phyloP scores from a whole-genome alignment of 441 rosid species.

The Adansonia grandidieri region DNA sequence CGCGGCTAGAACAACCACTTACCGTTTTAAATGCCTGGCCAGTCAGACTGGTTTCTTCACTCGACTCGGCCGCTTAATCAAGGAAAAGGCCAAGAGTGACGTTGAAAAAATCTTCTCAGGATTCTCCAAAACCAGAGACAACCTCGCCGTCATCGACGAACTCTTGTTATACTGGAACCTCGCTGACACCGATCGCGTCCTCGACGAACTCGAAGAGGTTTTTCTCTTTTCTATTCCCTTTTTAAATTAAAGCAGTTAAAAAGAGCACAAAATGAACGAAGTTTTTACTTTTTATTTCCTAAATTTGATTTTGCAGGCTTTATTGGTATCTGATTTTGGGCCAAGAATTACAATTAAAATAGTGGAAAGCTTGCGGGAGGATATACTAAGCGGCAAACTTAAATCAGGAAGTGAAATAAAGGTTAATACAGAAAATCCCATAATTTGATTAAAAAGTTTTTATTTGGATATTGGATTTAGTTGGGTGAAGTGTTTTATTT shows the following conservation, averaged over 20 bases:
- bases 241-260: background rate
- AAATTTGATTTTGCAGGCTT: slow-evolving; percentile 47
- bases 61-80: slow-evolving; percentile 80
- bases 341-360: slow-evolving; percentile 85
- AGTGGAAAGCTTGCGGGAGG: slow-evolving; percentile 82
- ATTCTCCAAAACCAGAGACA: slow-evolving; percentile 88
- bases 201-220: slow-evolving; percentile 95
- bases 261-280: background rate
- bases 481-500: background rate
- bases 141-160: slow-evolving; percentile 88
- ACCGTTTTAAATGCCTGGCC: slow-evolving; percentile 62
- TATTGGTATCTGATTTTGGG: slow-evolving; percentile 91
- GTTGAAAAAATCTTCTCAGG: slow-evolving; percentile 89
- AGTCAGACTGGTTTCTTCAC: slow-evolving; percentile 90
- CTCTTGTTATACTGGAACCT: slow-evolving; percentile 95
- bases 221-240: slow-evolving; percentile 14
- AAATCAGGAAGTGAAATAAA: slow-evolving; percentile 91
- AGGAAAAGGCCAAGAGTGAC: slow-evolving; percentile 92
- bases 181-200: slow-evolving; percentile 88
- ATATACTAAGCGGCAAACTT: slow-evolving; percentile 81
- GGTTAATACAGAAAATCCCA: slow-evolving; percentile 37
- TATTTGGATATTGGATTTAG: background rate
- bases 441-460: background rate
- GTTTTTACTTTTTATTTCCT: no score
- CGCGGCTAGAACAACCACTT: slow-evolving; percentile 20